Evolutionary conservation across 805 yeast genomes (phyloP), one percentile per base, ranked within the genome.

Genomic region (Cyberlindnera galapagoensis): DNA sequence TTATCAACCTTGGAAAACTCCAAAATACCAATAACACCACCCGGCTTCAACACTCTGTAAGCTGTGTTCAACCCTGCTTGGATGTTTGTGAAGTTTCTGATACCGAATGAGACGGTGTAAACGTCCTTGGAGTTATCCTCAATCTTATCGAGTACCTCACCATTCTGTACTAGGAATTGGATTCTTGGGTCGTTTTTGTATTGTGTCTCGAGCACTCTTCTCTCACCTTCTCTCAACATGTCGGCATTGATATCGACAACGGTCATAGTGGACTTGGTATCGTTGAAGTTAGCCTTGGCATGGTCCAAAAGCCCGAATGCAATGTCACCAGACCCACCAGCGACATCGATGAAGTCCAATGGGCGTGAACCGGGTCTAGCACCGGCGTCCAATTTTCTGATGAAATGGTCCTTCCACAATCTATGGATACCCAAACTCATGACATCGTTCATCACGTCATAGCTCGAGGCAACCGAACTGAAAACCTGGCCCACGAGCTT

Each of bases 251-350:
- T 92, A 59, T 92, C 98, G 5, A 86, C 94, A 30, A 92, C 75
- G 7, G 88, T 85, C 92, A 92, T 92, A 17, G 78, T 75, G 21
- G 86, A 75, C 40, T 67, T 65, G 23, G 59, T 68, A 60, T 92
- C 98, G 36, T 81, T 79, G 53, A 76, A 85, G 41, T 76, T 74
- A 24, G 66, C 60, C 42, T 80, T 77, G 8, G 97, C 97, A 59
- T 92, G 95, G 50, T 87, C 95, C 40, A 92, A 66, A 42, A 92
- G 69, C 3, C 98, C 94, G 60, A 86, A 86, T 2, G 98, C 98
- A 59, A 92, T 90, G 54, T 92, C 98, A 28, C 98, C 98, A 9
- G 97, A 86, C 16, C 98, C 98, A 38, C 98, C 98, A 18, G 98
- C 98, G 36, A 92, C 97, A 59, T 92, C 98, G 42, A 92, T 69